Percentiles rank a stretch among this genome's conserved stretches.
These are phyloP conservation scores for Trapa incisa DNA, from an alignment of 345 rosid species.

Conservation along the genomic window DNA sequence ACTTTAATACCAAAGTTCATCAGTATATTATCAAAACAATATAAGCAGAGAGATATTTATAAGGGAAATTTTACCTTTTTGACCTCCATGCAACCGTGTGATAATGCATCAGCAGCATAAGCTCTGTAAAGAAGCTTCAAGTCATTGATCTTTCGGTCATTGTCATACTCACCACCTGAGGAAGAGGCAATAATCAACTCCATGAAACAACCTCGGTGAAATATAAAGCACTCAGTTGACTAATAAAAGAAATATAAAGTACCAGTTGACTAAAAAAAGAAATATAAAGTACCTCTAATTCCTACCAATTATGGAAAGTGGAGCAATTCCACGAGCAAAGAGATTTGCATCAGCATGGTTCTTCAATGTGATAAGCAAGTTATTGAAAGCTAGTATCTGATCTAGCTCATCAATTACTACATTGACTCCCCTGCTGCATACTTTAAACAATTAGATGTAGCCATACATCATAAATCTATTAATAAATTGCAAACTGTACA, in stretches of 20 bases:
- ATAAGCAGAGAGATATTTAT: too few species aligned
- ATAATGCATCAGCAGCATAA: conserved; percentile 66
- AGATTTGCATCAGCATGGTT: conserved; percentile 51
- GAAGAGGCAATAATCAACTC: not conserved
- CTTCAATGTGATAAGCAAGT: conserved; percentile 51
- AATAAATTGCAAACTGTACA: not conserved
- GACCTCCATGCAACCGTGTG: conserved; percentile 63
- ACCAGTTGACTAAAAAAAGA: not conserved
- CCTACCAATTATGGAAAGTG: conserved; percentile 66
- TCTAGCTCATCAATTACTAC: conserved; percentile 69
- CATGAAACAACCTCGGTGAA: not conserved
- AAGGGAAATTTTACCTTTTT: conserved; percentile 40
- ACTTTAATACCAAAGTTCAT: too few species aligned
- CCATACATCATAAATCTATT: not conserved
- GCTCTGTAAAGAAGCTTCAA: conserved; percentile 92
- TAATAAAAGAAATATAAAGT: too few species aligned
- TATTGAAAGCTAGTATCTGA: conserved; percentile 61
- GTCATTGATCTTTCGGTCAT: conserved; percentile 77
- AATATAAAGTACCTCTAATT: not conserved
- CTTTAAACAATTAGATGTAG: not conserved
- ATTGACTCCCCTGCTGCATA: conserved; percentile 49
- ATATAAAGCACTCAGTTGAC: too few species aligned
- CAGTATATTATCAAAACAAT: too few species aligned
- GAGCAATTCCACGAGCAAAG: conserved; percentile 75
- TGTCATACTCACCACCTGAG: conserved; percentile 76